Conservation (phyloP, 768 basidiomycete species). For the Russula sp. region DNA sequence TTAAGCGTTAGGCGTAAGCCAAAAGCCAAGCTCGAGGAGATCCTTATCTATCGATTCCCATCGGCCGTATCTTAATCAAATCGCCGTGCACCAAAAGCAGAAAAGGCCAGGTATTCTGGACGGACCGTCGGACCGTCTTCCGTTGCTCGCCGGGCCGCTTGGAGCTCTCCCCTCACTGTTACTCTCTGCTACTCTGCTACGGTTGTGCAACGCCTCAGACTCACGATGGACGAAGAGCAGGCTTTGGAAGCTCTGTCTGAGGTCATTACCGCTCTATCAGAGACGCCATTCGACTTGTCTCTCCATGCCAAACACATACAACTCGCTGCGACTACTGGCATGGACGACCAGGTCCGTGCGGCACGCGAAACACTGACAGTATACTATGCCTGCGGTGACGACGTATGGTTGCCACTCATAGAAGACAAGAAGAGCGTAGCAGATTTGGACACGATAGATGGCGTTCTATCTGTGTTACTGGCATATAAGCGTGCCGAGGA, state of each 20-base stretch:
- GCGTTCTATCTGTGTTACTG: slow-evolving; percentile 48
- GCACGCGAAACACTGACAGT: slow-evolving; percentile 63
- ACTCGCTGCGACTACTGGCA: slow-evolving; percentile 47
- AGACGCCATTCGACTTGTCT: slow-evolving; percentile 52
- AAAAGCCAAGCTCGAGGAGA: no score
- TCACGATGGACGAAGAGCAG: slow-evolving; percentile 50
- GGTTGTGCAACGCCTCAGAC: no score
- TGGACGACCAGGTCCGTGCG: slow-evolving; percentile 49
- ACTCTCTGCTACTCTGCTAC: neutral
- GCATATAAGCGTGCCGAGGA: slow-evolving; percentile 59
- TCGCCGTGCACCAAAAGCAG: no score
- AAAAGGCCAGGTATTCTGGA: no score
- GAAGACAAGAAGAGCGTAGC: slow-evolving; percentile 43
- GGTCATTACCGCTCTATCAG: slow-evolving; percentile 49
- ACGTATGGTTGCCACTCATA: slow-evolving; percentile 70
- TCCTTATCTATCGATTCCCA: no score
- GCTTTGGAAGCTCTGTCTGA: slow-evolving; percentile 58
- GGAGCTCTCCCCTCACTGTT: neutral
- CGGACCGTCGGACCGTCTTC: neutral
- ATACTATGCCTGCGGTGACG: slow-evolving; percentile 56
- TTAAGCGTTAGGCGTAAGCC: no score
- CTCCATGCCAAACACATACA: slow-evolving; percentile 63
- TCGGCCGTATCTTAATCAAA: no score
- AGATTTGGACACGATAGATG: slow-evolving; percentile 45
- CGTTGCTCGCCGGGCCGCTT: neutral